Conservation (phyloP, 2,329 filamentous ascomycete species). For the Aulographum hederae region DNA sequence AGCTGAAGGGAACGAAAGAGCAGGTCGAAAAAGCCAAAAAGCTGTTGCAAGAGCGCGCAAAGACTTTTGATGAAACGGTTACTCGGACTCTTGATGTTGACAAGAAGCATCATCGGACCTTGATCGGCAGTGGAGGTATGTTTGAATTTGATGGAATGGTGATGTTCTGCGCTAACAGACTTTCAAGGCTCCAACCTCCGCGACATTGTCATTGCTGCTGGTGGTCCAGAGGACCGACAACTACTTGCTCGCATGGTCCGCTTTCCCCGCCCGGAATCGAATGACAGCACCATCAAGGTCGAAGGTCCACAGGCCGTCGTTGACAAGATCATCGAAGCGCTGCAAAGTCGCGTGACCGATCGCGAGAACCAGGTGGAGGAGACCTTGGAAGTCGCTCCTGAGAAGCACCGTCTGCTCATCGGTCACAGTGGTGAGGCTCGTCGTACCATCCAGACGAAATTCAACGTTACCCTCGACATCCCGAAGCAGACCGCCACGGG, state of each 20-base stretch:
- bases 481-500: slow-evolving; percentile 56
- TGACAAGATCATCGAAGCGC: slow-evolving; percentile 70
- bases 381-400: slow-evolving; percentile 62
- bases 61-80: slow-evolving; percentile 79
- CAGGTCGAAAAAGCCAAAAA: slow-evolving; percentile 87
- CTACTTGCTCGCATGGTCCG: slow-evolving; percentile 78
- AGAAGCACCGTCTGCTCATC: slow-evolving; percentile 83
- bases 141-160: slow-evolving; percentile 9
- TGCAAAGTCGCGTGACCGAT: slow-evolving; percentile 65
- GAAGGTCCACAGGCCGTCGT: slow-evolving; percentile 74
- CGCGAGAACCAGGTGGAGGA: slow-evolving; percentile 69
- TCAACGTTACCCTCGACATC: slow-evolving; percentile 75
- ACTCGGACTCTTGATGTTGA: slow-evolving; percentile 76
- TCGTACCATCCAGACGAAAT: slow-evolving; percentile 68
- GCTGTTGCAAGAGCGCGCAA: slow-evolving; percentile 68
- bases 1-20: slow-evolving; percentile 79
- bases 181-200: slow-evolving; percentile 72
- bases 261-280: slow-evolving; percentile 77
- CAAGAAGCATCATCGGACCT: slow-evolving; percentile 73
- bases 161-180: too few species aligned
- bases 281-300: slow-evolving; percentile 57
- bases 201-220: slow-evolving; percentile 70
- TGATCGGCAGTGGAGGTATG: slow-evolving; percentile 81
- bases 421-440: slow-evolving; percentile 80
- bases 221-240: slow-evolving; percentile 72